Conservation (phyloP, 179 eudicot species). For the Drosera spatulata region DNA sequence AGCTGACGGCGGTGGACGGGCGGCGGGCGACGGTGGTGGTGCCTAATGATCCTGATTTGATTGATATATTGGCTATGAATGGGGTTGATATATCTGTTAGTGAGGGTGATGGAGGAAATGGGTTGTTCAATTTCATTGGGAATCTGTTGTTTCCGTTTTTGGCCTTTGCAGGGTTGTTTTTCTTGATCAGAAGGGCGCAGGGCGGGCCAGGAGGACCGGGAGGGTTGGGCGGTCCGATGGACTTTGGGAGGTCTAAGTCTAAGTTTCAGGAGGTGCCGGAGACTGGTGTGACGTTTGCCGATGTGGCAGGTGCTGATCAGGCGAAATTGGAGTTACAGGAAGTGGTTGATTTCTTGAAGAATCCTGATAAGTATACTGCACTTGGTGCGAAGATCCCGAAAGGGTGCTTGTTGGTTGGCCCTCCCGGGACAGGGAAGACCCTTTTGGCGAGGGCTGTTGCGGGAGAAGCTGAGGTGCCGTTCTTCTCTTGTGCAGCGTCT, state of each 20-base stretch:
- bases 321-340: slow-evolving; percentile 92
- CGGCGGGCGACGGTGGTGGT: slow-evolving; percentile 73
- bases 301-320: slow-evolving; percentile 98
- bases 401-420: slow-evolving; percentile 91
- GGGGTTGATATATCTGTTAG: slow-evolving; percentile 94
- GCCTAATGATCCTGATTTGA: slow-evolving; percentile 92
- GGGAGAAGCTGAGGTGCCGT: slow-evolving; percentile 90
- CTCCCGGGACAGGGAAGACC: slow-evolving; percentile 97
- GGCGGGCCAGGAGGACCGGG: slow-evolving; percentile 99
- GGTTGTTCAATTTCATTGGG: slow-evolving; percentile 67
- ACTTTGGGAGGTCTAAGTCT: slow-evolving; percentile 90
- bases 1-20: slow-evolving; percentile 86
- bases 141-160: slow-evolving; percentile 70
- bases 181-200: slow-evolving; percentile 71
- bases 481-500: slow-evolving; percentile 89
- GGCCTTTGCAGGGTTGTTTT: slow-evolving; percentile 86
- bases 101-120: slow-evolving; percentile 85
- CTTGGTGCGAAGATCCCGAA: slow-evolving; percentile 92
- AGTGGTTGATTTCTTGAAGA: slow-evolving; percentile 93
- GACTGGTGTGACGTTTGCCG: slow-evolving; percentile 79
- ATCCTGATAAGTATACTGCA: slow-evolving; percentile 95
- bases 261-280: slow-evolving; percentile 99
- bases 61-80: slow-evolving; percentile 89
- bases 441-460: slow-evolving; percentile 85
- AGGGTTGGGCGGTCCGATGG: slow-evolving; percentile 98